Conservation (phyloP, 257 asterid species). For the Sherardia arvensis region DNA sequence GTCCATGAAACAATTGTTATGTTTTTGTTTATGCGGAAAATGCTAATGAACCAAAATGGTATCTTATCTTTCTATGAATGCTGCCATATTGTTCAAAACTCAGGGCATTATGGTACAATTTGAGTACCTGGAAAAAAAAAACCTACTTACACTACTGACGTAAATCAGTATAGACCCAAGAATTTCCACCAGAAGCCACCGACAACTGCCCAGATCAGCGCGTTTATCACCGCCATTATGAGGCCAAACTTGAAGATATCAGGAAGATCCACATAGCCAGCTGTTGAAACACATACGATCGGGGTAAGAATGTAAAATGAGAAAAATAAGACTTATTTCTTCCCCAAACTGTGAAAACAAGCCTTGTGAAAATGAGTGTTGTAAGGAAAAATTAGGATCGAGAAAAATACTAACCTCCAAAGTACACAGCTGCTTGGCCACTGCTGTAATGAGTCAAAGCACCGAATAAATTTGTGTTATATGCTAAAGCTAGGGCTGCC, state of each 20-base stretch:
- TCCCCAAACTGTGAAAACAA: not conserved
- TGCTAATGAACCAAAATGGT: constrained; percentile 1
- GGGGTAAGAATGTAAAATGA: not conserved
- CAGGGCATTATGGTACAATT: constrained; percentile 8
- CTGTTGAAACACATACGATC: constrained; percentile 29
- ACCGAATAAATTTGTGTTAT: constrained; percentile 83
- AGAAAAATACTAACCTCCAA: constrained; percentile 54
- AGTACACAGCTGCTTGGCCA: constrained; percentile 95
- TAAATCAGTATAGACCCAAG: constrained; percentile 64
- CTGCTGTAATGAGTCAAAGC: constrained; percentile 97
- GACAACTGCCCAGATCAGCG: constrained; percentile 61
- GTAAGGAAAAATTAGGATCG: not conserved
- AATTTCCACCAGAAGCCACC: constrained; percentile 96
- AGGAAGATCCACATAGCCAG: constrained; percentile 91
- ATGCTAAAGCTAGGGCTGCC: constrained; percentile 81
- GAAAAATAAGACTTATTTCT: not conserved
- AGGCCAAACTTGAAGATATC: constrained; percentile 81
- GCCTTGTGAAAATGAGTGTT: too few species aligned
- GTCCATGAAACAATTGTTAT: not conserved
- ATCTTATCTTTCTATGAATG: not conserved
- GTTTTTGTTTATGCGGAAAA: not conserved
- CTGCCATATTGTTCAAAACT: not conserved
- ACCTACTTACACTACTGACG: constrained; percentile 18
- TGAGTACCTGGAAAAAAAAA: constrained; percentile 13
- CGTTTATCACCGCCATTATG: constrained; percentile 74